Base-by-base conservation (phyloP, 2,329 filamentous ascomycete genomes). In the Coniella lustricola region DNA sequence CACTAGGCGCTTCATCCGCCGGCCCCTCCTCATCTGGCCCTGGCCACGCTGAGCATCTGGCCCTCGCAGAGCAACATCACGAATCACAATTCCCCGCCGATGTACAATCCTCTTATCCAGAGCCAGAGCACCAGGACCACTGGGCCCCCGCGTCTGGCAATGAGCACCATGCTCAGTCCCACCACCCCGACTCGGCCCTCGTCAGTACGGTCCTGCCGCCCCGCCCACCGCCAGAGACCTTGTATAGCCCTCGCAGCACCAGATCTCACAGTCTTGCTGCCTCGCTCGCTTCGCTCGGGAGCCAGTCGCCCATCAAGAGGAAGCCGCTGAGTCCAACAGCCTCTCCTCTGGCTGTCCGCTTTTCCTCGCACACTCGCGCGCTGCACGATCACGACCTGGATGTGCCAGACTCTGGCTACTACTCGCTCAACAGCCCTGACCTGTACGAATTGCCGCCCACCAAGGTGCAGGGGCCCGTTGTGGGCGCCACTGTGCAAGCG, bases 311-410 rank as follows among this genome's bases (percentile, higher is more conserved):
- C 54, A 76, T 83, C 64, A 75, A 74, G 60, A 73, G 81, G 54
- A 83, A 84, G 66, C 80, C 81, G 47, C 62, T 84, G 52, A 81
- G 79, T 37, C 67, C 70, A 7, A 73, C 74, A 29, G 76, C 75
- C 42, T 78, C 75, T 34, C 68, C 73, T 51, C 60, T 76, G 55
- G 74, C 71, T 44, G 68, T 71, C 31, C 66, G 72, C 52, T 76
- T 70, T 62, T 75, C 72, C 20, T 67, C 69, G 63, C 49, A 36
- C n/a, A 20, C 31, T 41, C 40, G 29, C 16, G 59, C 63, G 65
- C 33, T 64, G 58, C 42, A 62, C 45, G 67, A 71, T 50, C 42
- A 62, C 45, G 67, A 71, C 51, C 64, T 75, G 18, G 67, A 70
- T 36, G 68, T 69, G 53, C 74, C 76, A n/a, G 73, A 74, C 59